Percentiles rank a stretch among this genome's conserved stretches.
phyloP scores from a whole-genome alignment of 2,329 filamentous ascomycete genomes.

The Cercospora berteroae region DNA sequence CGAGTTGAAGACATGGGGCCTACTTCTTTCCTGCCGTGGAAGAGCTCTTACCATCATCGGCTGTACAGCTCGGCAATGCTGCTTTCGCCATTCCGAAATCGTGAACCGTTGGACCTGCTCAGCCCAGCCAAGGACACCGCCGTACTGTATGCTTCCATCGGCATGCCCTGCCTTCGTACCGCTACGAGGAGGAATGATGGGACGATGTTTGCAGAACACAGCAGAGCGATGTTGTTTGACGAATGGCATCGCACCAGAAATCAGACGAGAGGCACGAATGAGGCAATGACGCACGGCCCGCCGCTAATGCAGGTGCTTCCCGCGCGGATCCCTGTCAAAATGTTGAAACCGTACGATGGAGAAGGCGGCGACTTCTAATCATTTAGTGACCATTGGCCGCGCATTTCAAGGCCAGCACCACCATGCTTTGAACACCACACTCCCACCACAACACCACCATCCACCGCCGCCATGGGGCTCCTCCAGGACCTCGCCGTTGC shows the following conservation, averaged over 20 bases:
- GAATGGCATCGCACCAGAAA: neutral
- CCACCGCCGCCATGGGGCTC: slow-evolving; percentile 28
- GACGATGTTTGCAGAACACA: neutral
- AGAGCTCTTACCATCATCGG: slow-evolving; percentile 22
- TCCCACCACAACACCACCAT: neutral
- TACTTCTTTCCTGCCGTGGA: slow-evolving; percentile 1
- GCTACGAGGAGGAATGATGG: neutral
- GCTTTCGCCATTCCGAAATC: neutral
- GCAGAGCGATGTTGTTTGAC: neutral
- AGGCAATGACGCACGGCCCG: neutral
- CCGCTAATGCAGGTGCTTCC: slow-evolving; percentile 12
- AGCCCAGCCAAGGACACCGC: neutral
- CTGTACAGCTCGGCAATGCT: slow-evolving; percentile 16
- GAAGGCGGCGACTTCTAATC: neutral
- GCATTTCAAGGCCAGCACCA: neutral
- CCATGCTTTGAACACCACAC: neutral
- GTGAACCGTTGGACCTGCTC: neutral
- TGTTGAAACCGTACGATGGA: slow-evolving; percentile 8
- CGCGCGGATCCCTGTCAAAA: slow-evolving; percentile 6
- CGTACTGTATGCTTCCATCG: neutral
- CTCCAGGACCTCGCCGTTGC: slow-evolving; percentile 28
- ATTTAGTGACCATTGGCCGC: neutral
- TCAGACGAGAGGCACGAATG: neutral
- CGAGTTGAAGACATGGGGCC: neutral
- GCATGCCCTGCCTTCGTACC: neutral